Base-by-base conservation (phyloP, 306 rosid species). In the Sindora glabra region DNA sequence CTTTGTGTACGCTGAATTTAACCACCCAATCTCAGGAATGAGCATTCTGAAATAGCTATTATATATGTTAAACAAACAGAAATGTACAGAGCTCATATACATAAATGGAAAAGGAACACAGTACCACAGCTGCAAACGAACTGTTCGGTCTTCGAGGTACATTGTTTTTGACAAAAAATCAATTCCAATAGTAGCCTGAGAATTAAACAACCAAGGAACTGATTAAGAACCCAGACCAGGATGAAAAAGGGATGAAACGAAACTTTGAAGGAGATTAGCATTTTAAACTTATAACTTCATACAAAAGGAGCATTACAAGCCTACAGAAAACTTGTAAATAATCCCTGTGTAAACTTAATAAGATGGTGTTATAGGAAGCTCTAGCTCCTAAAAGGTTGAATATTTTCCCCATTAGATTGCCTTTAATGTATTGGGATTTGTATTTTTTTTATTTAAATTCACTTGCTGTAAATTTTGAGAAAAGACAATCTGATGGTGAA, bases 141-240 rank as follows among this genome's bases (percentile, higher is more conserved):
- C 90, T 22, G 98, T 92, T 72, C 98, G 94, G 70, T 92, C 98
- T 86, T 92, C 96, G 71, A 92, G 95, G 75, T 88, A 92, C 98
- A 92, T 92, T 36, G 98, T 92, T 73, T 92, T 92, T 7, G 96
- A 92, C 76, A 92, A 77, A 81, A 92, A 92, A 72, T 92, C 96
- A 27, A 92, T 92, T 45, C 98, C 98, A 29, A 91, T 92, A 16
- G 98, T 92, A 53, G 98, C 98, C 96, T 92, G 86, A 78, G 81
- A 65, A 44, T 53, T 38, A 39, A 5, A 57, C 7, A 25, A 42
- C 15, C 15, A 70, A 64, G 36, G 15, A 18, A 7, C 25, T 64
- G 40, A 73, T 59, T 48, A 77, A 65, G 42, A 62, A 17, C 30
- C 39, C 52, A 29, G 41, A 59, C 59, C 65, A 32, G 7, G 62